These are phyloP conservation scores for Penicillium sp. DNA, from an alignment of 2,329 filamentous ascomycete genomes.

Conservation along the genomic window DNA sequence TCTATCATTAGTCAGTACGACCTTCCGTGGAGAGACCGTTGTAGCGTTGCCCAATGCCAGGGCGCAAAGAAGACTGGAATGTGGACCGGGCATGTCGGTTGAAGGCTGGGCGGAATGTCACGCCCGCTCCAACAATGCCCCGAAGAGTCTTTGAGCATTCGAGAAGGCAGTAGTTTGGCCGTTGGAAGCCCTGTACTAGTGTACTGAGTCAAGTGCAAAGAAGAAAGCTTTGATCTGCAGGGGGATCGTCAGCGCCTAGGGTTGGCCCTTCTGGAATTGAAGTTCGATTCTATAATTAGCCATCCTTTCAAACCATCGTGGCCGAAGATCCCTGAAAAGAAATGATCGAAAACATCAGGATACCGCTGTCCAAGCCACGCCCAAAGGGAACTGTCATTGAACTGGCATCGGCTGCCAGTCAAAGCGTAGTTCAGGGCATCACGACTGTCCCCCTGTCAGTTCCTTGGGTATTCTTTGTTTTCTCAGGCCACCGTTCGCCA, in stretches of 20 bases:
- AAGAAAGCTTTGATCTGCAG: conserved; percentile 17
- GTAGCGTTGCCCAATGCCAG: conserved; percentile 17
- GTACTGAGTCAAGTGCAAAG: not conserved
- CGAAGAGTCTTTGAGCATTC: conserved; percentile 27
- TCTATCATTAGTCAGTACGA: conserved; percentile 8
- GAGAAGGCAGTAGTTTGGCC: conserved; percentile 19
- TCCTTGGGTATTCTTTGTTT: conserved; percentile 4
- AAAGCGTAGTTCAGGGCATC: not conserved
- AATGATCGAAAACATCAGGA: conserved; percentile 11
- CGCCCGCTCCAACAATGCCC: conserved; percentile 36
- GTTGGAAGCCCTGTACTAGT: not conserved
- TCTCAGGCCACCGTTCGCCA: conserved; percentile 7
- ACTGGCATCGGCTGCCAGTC: not conserved
- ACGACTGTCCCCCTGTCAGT: too few relatives aligned
- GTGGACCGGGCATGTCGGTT: conserved; percentile 26
- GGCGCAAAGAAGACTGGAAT: conserved; percentile 29
- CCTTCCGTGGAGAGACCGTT: conserved; percentile 12
- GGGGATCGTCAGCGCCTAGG: conserved; percentile 9
- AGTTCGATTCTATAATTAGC: conserved; percentile 27
- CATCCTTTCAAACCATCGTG: not conserved
- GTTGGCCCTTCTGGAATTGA: conserved; percentile 11
- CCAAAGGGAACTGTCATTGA: not conserved
- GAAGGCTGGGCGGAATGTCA: conserved; percentile 36
- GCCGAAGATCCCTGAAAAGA: conserved; percentile 3
- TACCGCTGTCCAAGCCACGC: not conserved